phyloP scores from a whole-genome alignment of 2,329 filamentous ascomycete species.

The Fusarium sp. region DNA sequence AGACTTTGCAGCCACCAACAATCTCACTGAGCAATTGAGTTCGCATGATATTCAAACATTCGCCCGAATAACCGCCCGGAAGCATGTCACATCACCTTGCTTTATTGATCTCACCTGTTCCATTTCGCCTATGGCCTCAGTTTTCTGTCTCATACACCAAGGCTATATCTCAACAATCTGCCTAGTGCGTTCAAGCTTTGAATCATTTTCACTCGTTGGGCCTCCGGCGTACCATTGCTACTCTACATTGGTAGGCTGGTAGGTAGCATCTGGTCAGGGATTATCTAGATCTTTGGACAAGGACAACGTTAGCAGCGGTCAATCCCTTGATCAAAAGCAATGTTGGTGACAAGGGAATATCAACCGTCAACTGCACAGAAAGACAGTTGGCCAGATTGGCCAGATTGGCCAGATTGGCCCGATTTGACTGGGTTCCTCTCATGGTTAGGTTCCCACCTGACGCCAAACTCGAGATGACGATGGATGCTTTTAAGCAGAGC shows the following conservation, averaged over 20 bases:
- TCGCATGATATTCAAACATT: constrained; percentile 33
- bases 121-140: constrained; percentile 25
- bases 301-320: constrained; percentile 23
- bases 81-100: constrained; percentile 39
- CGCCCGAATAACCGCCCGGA: constrained; percentile 28
- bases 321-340: constrained; percentile 42
- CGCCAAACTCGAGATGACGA: constrained; percentile 42
- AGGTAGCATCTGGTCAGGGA: constrained; percentile 31
- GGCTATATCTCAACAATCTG: constrained; percentile 2
- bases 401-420: constrained; percentile 38
- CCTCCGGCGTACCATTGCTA: neutral
- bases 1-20: constrained; percentile 1
- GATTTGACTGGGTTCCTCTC: constrained; percentile 28
- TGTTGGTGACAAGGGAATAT: constrained; percentile 33
- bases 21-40: constrained; percentile 12
- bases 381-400: constrained; percentile 32
- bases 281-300: constrained; percentile 26
- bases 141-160: constrained; percentile 8
- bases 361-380: constrained; percentile 27
- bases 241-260: constrained; percentile 11
- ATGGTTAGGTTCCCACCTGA: constrained; percentile 33
- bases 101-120: constrained; percentile 24
- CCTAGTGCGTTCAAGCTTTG: constrained; percentile 5
- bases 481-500: constrained; percentile 36
- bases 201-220: constrained; percentile 5